These are phyloP conservation scores for Rehmannia glutinosa DNA, from an alignment of 257 asterid species.

Conservation along the genomic window DNA sequence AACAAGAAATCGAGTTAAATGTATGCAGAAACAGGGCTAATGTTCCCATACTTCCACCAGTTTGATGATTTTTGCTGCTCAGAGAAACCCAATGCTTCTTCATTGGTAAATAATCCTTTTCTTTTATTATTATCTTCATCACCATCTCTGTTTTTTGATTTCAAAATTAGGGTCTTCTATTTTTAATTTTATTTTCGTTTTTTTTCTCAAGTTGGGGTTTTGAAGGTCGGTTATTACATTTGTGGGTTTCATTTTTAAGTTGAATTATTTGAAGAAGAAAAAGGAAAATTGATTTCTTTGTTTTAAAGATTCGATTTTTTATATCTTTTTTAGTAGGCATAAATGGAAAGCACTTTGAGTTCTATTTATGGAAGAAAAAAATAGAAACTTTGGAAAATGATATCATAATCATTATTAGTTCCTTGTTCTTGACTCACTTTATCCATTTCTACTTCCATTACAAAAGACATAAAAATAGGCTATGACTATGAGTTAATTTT, in stretches of 20 bases:
- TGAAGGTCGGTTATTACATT: neutral
- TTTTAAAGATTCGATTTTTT: slow-evolving; percentile 11
- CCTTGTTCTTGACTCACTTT: slow-evolving; percentile 27
- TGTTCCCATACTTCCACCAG: slow-evolving; percentile 66
- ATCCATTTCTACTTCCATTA: slow-evolving; percentile 12
- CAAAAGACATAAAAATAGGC: neutral
- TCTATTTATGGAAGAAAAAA: slow-evolving; percentile 27
- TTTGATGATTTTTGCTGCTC: slow-evolving; percentile 55
- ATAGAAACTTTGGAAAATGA: slow-evolving; percentile 15
- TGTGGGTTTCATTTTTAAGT: slow-evolving; percentile 3
- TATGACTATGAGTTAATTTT: slow-evolving; percentile 24
- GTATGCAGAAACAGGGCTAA: slow-evolving; percentile 66
- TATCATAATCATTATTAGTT: slow-evolving; percentile 39
- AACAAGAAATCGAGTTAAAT: slow-evolving; percentile 23
- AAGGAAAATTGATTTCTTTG: slow-evolving; percentile 6
- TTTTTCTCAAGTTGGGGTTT: too few relatives aligned
- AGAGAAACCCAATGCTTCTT: slow-evolving; percentile 43
- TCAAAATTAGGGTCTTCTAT: neutral
- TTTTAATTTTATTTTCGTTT: neutral
- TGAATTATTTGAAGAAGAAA: slow-evolving; percentile 5
- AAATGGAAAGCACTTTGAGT: slow-evolving; percentile 25
- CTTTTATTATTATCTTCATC: neutral
- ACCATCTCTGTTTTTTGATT: neutral
- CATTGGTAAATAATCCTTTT: slow-evolving; percentile 38
- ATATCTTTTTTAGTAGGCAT: slow-evolving; percentile 14